These are phyloP conservation scores for Fragilariopsis cylindrus DNA, from an alignment of 108 stramenopile genomes.

Conservation along the genomic window DNA sequence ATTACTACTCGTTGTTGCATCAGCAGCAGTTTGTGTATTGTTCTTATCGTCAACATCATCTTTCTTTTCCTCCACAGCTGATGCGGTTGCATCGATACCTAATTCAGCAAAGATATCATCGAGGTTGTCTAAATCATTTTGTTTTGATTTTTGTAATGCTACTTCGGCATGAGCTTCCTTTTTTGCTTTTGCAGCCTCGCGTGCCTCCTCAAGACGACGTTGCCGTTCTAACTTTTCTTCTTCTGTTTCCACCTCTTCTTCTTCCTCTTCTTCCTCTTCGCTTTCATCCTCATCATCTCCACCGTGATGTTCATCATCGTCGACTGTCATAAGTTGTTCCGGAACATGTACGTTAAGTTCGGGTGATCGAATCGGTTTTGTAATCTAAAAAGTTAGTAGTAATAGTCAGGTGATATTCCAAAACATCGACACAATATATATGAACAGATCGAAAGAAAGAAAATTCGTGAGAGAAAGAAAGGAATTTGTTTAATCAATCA, in stretches of 20 bases:
- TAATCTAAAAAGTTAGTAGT: not conserved
- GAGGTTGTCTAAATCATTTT: slow-evolving; percentile 24
- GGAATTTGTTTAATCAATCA: too few relatives aligned
- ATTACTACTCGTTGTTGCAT: not conserved
- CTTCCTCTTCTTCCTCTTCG: slow-evolving; percentile 26
- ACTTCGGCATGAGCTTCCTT: not conserved
- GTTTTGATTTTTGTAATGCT: slow-evolving; percentile 1
- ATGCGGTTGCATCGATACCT: slow-evolving; percentile 19
- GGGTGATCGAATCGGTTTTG: slow-evolving; percentile 10
- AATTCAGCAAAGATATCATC: slow-evolving; percentile 42
- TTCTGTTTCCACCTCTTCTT: slow-evolving; percentile 33
- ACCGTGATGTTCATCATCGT: not conserved
- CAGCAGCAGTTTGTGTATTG: slow-evolving; percentile 14
- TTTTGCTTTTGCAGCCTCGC: slow-evolving; percentile 22
- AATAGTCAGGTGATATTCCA: too few relatives aligned
- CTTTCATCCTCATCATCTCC: slow-evolving; percentile 19
- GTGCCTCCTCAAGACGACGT: slow-evolving; percentile 29
- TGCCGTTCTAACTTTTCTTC: slow-evolving; percentile 29
- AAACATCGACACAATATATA: too few relatives aligned
- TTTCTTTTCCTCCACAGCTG: slow-evolving; percentile 18
- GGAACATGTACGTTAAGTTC: slow-evolving; percentile 17
- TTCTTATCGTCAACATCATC: slow-evolving; percentile 19
- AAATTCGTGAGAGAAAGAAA: too few relatives aligned
- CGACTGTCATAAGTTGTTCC: not conserved
- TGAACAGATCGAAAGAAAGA: too few relatives aligned